These are phyloP conservation scores for Omphalotus guepiniiformis DNA, from an alignment of 768 basidiomycete genomes.

Conservation along the genomic window DNA sequence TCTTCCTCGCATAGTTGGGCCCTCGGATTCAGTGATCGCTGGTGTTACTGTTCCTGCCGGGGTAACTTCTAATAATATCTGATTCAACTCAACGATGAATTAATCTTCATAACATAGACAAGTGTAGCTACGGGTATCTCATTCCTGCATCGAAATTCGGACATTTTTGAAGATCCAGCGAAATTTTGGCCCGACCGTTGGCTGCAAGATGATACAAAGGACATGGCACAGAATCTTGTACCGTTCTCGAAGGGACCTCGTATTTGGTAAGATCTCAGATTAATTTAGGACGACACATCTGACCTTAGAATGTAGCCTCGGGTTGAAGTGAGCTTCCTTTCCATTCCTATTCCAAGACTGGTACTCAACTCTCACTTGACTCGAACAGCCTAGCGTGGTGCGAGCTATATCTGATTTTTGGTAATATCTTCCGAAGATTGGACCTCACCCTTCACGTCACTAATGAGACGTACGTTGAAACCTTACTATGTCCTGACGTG, in stretches of 20 bases:
- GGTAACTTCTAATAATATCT: constrained; percentile 15
- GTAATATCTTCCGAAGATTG: constrained; percentile 6
- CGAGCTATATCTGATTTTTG: constrained; percentile 10
- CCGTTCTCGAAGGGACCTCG: constrained; percentile 42
- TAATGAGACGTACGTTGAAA: constrained; percentile 16
- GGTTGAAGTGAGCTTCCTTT: too few relatives aligned
- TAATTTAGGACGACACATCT: background rate
- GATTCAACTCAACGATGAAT: background rate
- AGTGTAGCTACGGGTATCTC: constrained; percentile 36
- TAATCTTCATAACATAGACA: constrained; percentile 24
- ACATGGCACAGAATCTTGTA: constrained; percentile 38
- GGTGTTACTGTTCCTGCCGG: constrained; percentile 34
- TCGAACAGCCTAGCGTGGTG: constrained; percentile 11
- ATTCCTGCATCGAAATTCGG: constrained; percentile 34
- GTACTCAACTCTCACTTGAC: constrained; percentile 7
- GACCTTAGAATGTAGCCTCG: too few relatives aligned
- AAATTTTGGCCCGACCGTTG: constrained; percentile 40
- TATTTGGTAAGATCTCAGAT: constrained; percentile 28
- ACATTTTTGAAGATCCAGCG: constrained; percentile 36
- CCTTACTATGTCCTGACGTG: constrained; percentile 1
- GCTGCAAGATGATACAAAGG: constrained; percentile 30
- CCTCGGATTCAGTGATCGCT: constrained; percentile 27
- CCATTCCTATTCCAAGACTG: too few relatives aligned
- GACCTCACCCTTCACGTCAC: constrained; percentile 7
- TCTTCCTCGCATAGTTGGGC: constrained; percentile 36